A percentile compares a stretch with the other conserved stretches of the same genome.
Evolutionary conservation across 306 rosid species (phyloP).

Genomic region (Medicago truncatula): MtrunA17r5.0-ANR NC_053049.1:34763501-34764000

Average conservation of each 20-base stretch:
- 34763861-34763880: not conserved
- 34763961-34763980: constrained; percentile 10
- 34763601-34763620: not conserved
- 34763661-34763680: not conserved
- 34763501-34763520: not conserved
- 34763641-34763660: not conserved
- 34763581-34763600: not conserved
- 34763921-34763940: not conserved
- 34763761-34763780: not conserved
- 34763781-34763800: not conserved
- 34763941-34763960: not conserved
- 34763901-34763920: not conserved
- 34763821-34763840: not conserved
- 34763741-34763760: not conserved
- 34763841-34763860: constrained; percentile 2
- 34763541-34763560: not conserved
- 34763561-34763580: not conserved
- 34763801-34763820: not conserved
- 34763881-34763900: not conserved
- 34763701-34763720: not conserved
- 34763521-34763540: not conserved
- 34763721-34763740: not conserved
- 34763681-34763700: not conserved
- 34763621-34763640: not conserved
- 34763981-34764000: constrained; percentile 55